Base-by-base conservation (phyloP, 805 yeast species). In the Metschnikowia hibisci region DNA sequence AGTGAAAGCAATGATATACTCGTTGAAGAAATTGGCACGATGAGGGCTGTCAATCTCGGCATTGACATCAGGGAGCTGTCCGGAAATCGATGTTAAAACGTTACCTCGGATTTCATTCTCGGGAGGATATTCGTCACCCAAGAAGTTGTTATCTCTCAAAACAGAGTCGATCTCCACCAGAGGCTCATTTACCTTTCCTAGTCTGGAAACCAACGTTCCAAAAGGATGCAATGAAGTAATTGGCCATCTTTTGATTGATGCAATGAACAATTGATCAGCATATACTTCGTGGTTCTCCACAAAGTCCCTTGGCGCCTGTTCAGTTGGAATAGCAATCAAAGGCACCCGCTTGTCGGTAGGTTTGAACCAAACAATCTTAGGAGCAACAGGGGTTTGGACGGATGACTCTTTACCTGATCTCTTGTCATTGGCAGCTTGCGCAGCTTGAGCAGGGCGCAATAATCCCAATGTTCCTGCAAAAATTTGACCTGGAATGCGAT, bases 301-400 rank as follows among this genome's bases (percentile, higher is more conserved):
- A 66, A 93, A 91, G 63, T 91, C 98, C 46, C 77, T 79, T 27
- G 99, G 99, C 0, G 96, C 99, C 63, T 93, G 96, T 57, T 93
- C 99, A 1, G 97, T 93, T 31, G 99, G 99, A 51, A 93, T 93
- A 12, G 99, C 99, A 70, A 93, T 90, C 51, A 93, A 74, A 4
- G 99, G 99, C 15, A 93, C 99, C 50, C 95, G 87, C 67, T 93
- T 93, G 62, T 93, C 99, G 1, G 96, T 90, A 30, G 99, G 99
- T 62, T 93, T 93, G 64, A 93, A 93, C 99, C 99, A 93, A 27
- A 93, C 97, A 71, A 93, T 93, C 61, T 93, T 93, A 27, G 99
- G 99, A 33, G 79, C 78, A 43, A 61, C 66, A 14, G 73, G 71
- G 53, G 72, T 65, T 46, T 65, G 73, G 13, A 69, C 67, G 12